Base-by-base conservation (phyloP, 2,329 filamentous ascomycete species). In the Madurella mycetomatis region DNA sequence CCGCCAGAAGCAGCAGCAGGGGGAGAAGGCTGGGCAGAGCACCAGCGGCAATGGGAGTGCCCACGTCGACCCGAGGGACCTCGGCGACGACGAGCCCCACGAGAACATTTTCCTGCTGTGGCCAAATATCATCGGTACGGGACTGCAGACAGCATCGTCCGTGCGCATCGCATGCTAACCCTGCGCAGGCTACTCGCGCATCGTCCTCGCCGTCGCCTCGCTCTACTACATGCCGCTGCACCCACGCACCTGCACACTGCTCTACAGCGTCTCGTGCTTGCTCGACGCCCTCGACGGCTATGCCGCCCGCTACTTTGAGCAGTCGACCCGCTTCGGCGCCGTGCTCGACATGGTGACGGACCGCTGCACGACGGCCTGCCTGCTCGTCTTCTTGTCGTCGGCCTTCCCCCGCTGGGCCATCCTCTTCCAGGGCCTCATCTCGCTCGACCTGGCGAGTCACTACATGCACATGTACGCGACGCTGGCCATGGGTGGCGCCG, bases 391-490 rank as follows among this genome's bases (percentile, higher is more conserved):
- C 76, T 76, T 99, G 59, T 90, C 90, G 41, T 95, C 90, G 13
- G 94, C 94, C 17, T 99, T 95, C 75, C 94, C 94, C 4, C 84
- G 92, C 54, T 97, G 90, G 87, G 86, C 90, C 61, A 91, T 97
- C 63, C 68, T 97, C 55, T 99, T 99, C 80, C 94, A 99, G 76
- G 84, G 87, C 43, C 76, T 99, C 67, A 96, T 99, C 71, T 88
- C 87, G 52, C 76, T 99, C 65, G 94, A 99, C 72, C 81, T 99
- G 61, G 88, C 94, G 30, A 96, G 91, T 70, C 94, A 99, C 73
- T 99, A 97, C 70, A 92, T 97, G 79, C 94, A 99, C 76, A 99
- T 99, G 94, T 97, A 95, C 70, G 90, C 92, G 12, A 96, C 91
- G 1, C 77, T 96, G 66, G 86, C 86, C 61, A 94, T 96, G 84